phyloP scores from a whole-genome alignment of 768 basidiomycete genomes.

The Tulasnella sp. region DNA sequence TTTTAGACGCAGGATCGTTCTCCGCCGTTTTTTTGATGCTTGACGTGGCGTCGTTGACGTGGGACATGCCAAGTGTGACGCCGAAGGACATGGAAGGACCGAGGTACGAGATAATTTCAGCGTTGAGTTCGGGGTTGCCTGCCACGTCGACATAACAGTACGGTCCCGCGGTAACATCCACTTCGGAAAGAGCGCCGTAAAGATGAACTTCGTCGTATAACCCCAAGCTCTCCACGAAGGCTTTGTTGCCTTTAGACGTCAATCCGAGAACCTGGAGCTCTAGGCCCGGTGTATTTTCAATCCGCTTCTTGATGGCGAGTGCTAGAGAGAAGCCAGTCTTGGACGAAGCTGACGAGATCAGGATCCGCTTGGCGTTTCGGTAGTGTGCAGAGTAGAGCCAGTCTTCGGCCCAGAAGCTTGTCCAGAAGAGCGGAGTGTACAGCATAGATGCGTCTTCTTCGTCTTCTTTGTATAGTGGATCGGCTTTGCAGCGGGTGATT shows the following conservation, averaged over 20 bases:
- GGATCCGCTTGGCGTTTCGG: slow-evolving; percentile 38
- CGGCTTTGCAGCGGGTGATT: slow-evolving; percentile 49
- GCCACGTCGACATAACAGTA: slow-evolving; percentile 63
- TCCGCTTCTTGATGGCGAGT: slow-evolving; percentile 41
- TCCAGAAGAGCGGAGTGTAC: slow-evolving; percentile 67
- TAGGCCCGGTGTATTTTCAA: slow-evolving; percentile 2
- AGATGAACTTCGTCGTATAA: slow-evolving; percentile 52
- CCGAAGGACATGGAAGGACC: slow-evolving; percentile 30
- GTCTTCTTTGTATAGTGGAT: slow-evolving; percentile 45
- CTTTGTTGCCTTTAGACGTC: slow-evolving; percentile 49
- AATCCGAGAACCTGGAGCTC: slow-evolving; percentile 43
- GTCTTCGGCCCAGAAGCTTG: slow-evolving; percentile 67
- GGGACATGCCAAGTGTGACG: slow-evolving; percentile 16
- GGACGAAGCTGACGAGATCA: slow-evolving; percentile 63
- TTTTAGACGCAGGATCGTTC: slow-evolving; percentile 4
- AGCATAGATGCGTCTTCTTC: slow-evolving; percentile 62
- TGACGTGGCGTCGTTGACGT: slow-evolving; percentile 5
- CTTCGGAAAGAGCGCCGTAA: slow-evolving; percentile 42
- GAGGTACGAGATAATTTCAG: slow-evolving; percentile 32
- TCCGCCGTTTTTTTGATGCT: neutral
- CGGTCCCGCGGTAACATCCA: slow-evolving; percentile 30
- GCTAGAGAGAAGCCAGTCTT: slow-evolving; percentile 67
- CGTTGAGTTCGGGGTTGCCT: slow-evolving; percentile 47
- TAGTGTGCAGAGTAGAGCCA: slow-evolving; percentile 51
- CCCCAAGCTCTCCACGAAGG: slow-evolving; percentile 47